Evolutionary conservation across 164 flowering plant species (phyloP).

Genomic region (Magnolia kwangsiensis): DNA sequence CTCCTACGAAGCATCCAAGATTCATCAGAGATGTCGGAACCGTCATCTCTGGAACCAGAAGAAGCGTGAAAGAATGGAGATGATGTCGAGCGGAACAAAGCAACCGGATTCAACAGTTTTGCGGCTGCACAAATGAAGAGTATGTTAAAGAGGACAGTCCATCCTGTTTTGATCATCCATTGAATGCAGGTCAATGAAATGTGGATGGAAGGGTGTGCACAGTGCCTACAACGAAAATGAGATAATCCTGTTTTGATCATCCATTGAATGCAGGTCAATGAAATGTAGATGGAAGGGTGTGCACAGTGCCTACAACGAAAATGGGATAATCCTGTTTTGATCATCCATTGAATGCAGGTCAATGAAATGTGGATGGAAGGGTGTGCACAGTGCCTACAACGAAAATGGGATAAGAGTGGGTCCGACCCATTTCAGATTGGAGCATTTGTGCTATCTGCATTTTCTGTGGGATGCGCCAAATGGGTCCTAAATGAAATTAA

Average conservation of each 20-base stretch:
- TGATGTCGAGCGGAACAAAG: constrained; percentile 82
- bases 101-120: constrained; percentile 87
- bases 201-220: not conserved
- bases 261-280: not conserved
- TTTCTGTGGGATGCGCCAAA: too few relatives aligned
- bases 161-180: not conserved
- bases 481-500: too few relatives aligned
- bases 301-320: not conserved
- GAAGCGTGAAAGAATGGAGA: constrained; percentile 56
- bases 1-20: constrained; percentile 54
- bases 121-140: constrained; percentile 41
- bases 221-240: not conserved
- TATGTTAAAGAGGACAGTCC: not conserved
- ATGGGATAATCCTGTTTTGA: not conserved
- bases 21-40: constrained; percentile 65
- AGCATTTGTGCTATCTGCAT: too few relatives aligned
- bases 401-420: not conserved
- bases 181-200: not conserved
- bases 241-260: not conserved
- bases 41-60: constrained; percentile 56
- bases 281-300: too few relatives aligned
- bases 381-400: not conserved
- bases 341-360: not conserved
- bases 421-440: not conserved
- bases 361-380: too few relatives aligned